These are phyloP conservation scores for Suillus weaverae DNA, from an alignment of 768 basidiomycete species.

Conservation along the genomic window DNA sequence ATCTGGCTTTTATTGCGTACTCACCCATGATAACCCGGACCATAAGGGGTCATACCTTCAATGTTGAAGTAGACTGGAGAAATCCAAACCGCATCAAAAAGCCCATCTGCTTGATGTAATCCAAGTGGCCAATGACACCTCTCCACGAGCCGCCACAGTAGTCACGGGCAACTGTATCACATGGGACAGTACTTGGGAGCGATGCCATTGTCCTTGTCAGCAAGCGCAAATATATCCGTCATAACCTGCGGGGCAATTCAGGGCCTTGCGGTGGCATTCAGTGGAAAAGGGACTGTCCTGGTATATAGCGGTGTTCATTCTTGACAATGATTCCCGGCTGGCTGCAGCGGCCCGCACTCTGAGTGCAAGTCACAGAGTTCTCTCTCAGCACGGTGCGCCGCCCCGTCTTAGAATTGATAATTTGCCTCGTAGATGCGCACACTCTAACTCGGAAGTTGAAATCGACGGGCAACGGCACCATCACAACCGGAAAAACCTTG, in stretches of 20 bases:
- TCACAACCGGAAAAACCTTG: no score
- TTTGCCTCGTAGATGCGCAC: neutral
- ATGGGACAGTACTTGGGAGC: conserved; percentile 37
- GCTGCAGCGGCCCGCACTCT: neutral
- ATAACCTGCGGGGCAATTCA: conserved; percentile 37
- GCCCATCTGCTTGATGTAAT: conserved; percentile 64
- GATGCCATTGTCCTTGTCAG: conserved; percentile 30
- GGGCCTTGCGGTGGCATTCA: neutral
- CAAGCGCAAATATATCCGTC: conserved; percentile 62
- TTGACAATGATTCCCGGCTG: neutral
- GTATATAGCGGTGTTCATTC: no score
- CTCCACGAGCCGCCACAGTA: conserved; percentile 63
- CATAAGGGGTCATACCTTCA: conserved; percentile 47
- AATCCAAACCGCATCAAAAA: conserved; percentile 62
- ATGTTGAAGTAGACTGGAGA: conserved; percentile 54
- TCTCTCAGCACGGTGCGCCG: no score
- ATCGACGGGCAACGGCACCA: no score
- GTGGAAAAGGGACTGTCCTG: conserved; percentile 36
- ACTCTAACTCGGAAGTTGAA: no score
- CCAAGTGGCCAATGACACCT: conserved; percentile 52
- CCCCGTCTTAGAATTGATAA: neutral
- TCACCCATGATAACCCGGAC: conserved; percentile 59
- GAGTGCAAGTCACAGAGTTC: neutral
- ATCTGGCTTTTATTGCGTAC: neutral
- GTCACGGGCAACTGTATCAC: conserved; percentile 45